Conservation (phyloP, 208 protist species). For the Entamoeba moshkovskii region DNA sequence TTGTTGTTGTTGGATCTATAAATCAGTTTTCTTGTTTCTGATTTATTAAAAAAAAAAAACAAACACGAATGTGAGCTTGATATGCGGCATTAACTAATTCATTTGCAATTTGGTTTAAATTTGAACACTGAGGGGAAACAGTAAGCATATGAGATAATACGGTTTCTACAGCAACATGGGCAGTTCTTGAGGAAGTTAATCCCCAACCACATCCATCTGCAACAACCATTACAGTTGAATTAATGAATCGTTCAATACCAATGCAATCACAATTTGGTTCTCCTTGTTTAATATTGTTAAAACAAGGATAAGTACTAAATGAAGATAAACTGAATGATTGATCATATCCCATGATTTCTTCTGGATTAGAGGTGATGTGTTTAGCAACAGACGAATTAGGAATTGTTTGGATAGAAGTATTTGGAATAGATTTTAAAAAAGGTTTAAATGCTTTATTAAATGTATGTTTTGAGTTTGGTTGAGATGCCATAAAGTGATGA, state of each 20-base stretch:
- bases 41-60: not conserved
- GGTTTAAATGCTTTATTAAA: not conserved
- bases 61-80: not conserved
- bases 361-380: not conserved
- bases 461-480: not conserved
- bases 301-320: not conserved
- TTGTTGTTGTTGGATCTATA: not conserved
- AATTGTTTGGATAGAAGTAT: not conserved
- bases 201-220: not conserved
- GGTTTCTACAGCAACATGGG: not conserved
- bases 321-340: not conserved
- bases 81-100: not conserved
- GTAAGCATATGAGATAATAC: not conserved
- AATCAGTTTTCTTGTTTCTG: not conserved
- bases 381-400: not conserved
- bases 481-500: too few relatives aligned
- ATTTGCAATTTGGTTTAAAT: not conserved
- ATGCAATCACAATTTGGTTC: not conserved
- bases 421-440: not conserved
- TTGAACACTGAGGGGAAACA: not conserved
- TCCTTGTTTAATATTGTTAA: not conserved
- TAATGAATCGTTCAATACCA: not conserved
- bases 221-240: not conserved
- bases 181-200: not conserved
- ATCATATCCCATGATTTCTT: not conserved